phyloP scores from a whole-genome alignment of 345 rosid species.

The Gossypium raimondii region DNA sequence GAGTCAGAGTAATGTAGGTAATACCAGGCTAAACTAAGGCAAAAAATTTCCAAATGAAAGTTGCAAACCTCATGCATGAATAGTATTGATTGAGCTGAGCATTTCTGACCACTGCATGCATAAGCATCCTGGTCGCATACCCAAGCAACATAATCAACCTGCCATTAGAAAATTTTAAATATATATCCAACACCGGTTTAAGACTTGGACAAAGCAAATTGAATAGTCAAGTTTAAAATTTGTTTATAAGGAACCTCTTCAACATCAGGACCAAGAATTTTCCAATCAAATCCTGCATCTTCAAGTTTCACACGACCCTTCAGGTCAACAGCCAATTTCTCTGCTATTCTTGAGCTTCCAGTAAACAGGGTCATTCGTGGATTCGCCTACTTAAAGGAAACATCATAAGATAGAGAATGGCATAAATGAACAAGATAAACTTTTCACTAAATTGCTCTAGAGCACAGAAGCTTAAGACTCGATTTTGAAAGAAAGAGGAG shows the following conservation, averaged over 20 bases:
- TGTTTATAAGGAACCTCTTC: conserved; percentile 52
- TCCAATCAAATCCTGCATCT: conserved; percentile 99
- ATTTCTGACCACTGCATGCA: conserved; percentile 98
- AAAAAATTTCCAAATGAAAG: background rate
- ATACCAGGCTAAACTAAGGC: background rate
- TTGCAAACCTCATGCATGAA: conserved; percentile 88
- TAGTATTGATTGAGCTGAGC: conserved; percentile 92
- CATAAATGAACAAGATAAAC: background rate
- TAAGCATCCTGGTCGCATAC: conserved; percentile 98
- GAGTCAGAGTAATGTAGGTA: background rate
- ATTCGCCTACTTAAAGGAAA: conserved; percentile 49
- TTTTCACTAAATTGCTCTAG: background rate
- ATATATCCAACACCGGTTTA: conserved; percentile 10
- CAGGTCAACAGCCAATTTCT: conserved; percentile 85
- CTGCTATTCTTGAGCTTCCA: conserved; percentile 96
- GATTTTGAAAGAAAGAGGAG: background rate
- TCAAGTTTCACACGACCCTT: conserved; percentile 86
- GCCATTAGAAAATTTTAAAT: conserved; percentile 24
- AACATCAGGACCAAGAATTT: conserved; percentile 95
- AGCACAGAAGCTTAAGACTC: background rate
- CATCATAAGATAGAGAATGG: background rate
- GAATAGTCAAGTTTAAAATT: background rate
- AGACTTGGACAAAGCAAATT: background rate
- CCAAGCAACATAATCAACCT: conserved; percentile 98
- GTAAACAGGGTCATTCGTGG: conserved; percentile 97